These are phyloP conservation scores for Biscogniauxia sp. DNA, from an alignment of 2,329 filamentous ascomycete genomes.

Conservation along the genomic window DNA sequence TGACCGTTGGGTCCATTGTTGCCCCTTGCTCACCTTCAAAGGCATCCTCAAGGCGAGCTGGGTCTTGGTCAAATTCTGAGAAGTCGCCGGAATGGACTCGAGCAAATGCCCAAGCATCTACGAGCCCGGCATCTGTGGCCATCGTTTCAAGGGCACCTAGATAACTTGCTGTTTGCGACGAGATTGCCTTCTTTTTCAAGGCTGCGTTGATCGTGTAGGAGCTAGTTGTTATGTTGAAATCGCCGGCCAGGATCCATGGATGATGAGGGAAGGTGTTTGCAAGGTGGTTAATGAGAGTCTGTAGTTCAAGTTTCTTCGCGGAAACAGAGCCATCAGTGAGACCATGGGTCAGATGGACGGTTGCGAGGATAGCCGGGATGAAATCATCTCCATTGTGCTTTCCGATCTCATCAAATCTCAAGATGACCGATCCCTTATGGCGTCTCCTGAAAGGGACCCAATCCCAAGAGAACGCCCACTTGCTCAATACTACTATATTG, in stretches of 20 bases:
- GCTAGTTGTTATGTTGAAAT: conserved; percentile 65
- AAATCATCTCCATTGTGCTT: conserved; percentile 25
- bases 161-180: conserved; percentile 41
- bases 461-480: conserved; percentile 53
- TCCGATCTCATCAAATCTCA: conserved; percentile 37
- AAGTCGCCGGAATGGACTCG: conserved; percentile 43
- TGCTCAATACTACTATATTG: conserved; percentile 61
- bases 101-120: conserved; percentile 51
- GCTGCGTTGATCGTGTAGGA: conserved; percentile 53
- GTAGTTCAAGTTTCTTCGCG: conserved; percentile 56
- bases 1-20: conserved; percentile 60
- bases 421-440: conserved; percentile 58
- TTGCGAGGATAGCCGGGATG: conserved; percentile 48
- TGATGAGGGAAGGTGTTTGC: conserved; percentile 37
- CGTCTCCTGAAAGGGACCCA: conserved; percentile 50
- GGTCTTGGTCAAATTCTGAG: conserved; percentile 30
- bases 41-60: conserved; percentile 30
- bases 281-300: conserved; percentile 48
- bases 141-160: conserved; percentile 46
- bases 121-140: conserved; percentile 44
- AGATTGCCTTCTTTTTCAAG: conserved; percentile 51
- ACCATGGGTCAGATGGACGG: conserved; percentile 61
- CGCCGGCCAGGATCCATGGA: conserved; percentile 59
- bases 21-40: conserved; percentile 62
- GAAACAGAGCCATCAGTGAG: conserved; percentile 57